Evolutionary conservation across 176 grass and related monocot genomes (phyloP).

Genomic region (Raddia distichophylla): DNA sequence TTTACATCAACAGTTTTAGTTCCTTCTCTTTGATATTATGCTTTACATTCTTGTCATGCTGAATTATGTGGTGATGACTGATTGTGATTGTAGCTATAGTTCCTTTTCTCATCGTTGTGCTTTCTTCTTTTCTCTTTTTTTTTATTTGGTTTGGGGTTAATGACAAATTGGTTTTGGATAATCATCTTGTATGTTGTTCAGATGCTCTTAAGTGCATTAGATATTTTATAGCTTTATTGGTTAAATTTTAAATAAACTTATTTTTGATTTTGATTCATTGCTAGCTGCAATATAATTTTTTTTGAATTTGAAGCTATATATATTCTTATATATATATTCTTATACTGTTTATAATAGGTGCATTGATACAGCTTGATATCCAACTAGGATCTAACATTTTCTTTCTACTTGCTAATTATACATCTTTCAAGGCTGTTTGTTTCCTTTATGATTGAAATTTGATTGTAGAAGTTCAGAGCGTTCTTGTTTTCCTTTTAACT

Average conservation of each 20-base stretch:
- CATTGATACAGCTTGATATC: not conserved
- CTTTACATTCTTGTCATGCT: not conserved
- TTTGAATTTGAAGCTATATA: not conserved
- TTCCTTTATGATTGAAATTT: not conserved
- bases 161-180: too few relatives aligned
- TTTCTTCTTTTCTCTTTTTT: not conserved
- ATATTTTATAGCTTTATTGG: not conserved
- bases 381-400: not conserved
- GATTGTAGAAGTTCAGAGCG: not conserved
- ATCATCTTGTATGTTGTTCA: not conserved
- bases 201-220: too few relatives aligned
- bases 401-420: not conserved
- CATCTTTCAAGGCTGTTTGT: not conserved
- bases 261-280: too few relatives aligned
- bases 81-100: not conserved
- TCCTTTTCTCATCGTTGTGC: not conserved
- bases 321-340: too few relatives aligned
- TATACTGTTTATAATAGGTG: not conserved
- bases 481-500: not conserved
- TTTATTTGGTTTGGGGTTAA: too few relatives aligned
- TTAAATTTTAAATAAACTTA: too few relatives aligned
- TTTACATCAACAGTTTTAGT: not conserved
- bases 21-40: not conserved
- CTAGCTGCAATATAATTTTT: not conserved
- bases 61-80: not conserved